Conservation (phyloP, 2,329 filamentous ascomycete genomes). For the Epicoccum sorghinum region DNA sequence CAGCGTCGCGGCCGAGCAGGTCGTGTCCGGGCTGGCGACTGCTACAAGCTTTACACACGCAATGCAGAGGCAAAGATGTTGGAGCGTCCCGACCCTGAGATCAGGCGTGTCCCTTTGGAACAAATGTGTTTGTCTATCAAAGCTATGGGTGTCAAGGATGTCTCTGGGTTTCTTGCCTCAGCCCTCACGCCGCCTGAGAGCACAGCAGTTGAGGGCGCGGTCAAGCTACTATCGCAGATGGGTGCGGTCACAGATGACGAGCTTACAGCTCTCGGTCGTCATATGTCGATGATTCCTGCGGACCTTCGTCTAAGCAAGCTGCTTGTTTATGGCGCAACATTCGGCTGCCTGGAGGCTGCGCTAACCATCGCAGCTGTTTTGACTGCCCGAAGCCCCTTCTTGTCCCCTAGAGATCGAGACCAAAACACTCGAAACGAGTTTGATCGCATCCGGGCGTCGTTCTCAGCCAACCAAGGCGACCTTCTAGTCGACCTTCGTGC, state of each 20-base stretch:
- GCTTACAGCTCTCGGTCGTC: constrained; percentile 87
- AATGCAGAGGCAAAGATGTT: constrained; percentile 82
- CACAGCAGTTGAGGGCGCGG: constrained; percentile 82
- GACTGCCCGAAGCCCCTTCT: constrained; percentile 86
- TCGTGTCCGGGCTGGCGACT: constrained; percentile 86
- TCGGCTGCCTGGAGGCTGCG: constrained; percentile 87
- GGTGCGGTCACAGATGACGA: constrained; percentile 86
- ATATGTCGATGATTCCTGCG: constrained; percentile 93
- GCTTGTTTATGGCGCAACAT: constrained; percentile 93
- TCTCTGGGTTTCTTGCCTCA: constrained; percentile 78
- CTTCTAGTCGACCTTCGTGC: constrained; percentile 85
- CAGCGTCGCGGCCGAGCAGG: constrained; percentile 92
- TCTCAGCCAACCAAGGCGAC: constrained; percentile 81
- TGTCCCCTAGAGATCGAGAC: constrained; percentile 82
- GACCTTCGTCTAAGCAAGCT: constrained; percentile 93
- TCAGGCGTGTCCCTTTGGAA: constrained; percentile 88
- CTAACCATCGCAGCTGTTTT: constrained; percentile 90
- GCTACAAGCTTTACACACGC: constrained; percentile 93
- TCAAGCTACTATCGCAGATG: constrained; percentile 80
- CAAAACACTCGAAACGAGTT: constrained; percentile 83
- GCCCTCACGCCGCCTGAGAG: constrained; percentile 89
- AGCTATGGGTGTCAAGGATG: constrained; percentile 88
- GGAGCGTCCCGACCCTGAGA: constrained; percentile 92
- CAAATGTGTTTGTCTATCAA: constrained; percentile 93
- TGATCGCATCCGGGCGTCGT: constrained; percentile 74